Percentiles rank a stretch among this genome's conserved stretches.
phyloP scores from a whole-genome alignment of 208 protist genomes.

The Kentomonas sorsogonicus region DNA sequence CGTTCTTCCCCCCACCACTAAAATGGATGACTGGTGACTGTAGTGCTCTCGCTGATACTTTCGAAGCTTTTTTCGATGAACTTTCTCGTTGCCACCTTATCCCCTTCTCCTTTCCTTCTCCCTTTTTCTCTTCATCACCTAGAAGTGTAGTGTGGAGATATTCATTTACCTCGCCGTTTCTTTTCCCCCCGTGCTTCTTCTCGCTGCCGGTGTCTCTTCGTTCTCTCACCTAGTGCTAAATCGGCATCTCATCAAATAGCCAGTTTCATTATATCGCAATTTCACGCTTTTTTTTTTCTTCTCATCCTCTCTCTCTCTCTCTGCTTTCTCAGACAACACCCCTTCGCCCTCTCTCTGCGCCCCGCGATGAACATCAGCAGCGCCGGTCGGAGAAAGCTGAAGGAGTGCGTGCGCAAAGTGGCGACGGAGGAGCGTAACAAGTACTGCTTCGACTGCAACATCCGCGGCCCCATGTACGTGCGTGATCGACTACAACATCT shows the following conservation, averaged over 20 bases:
- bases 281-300: not conserved
- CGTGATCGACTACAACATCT: slow-evolving; percentile 58
- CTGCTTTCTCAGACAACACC: not conserved
- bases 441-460: slow-evolving; percentile 64
- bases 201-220: too few relatives aligned
- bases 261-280: not conserved
- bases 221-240: too few relatives aligned
- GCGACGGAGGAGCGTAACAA: slow-evolving; percentile 57
- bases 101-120: slow-evolving; percentile 8
- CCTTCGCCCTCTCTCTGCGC: not conserved
- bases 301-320: not conserved
- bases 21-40: too few relatives aligned
- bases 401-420: slow-evolving; percentile 48
- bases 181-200: too few relatives aligned
- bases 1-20: not conserved
- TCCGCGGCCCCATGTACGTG: slow-evolving; percentile 74
- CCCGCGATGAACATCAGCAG: too few relatives aligned
- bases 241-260: not conserved
- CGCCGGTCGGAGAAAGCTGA: too few relatives aligned
- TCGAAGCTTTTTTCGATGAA: not conserved
- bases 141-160: not conserved
- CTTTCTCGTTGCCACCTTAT: slow-evolving; percentile 5
- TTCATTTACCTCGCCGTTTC: too few relatives aligned
- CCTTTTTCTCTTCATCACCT: slow-evolving; percentile 6
- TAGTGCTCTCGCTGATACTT: not conserved